Evolutionary conservation across 1,284 basidiomycete species (phyloP), one percentile per base, ranked within the genome.

Genomic region (Leccinum pseudoinsigne): DNA sequence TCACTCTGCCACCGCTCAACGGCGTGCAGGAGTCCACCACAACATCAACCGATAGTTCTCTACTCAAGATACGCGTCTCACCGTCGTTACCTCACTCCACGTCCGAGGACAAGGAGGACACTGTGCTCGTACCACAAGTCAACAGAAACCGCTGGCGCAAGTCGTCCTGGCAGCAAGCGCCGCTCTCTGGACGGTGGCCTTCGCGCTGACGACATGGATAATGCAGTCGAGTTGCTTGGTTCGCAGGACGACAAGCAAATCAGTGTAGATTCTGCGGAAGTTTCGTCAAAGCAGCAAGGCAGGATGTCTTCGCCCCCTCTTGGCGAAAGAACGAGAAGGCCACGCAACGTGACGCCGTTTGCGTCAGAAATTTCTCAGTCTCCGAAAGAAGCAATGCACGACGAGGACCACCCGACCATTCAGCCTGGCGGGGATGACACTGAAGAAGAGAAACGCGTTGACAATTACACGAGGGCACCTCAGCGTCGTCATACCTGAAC

Each of bases 391-490:
- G 38, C 12, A 3, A 26, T 1, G 34, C 1, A 1, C 12, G 26
- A 23, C 10, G 42, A 53, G 26, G 55, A 16, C 36, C 14, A 26
- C 7, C 8, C 55, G 1, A 21, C 16, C 5, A 34, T 55, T 18
- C 23, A 8, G 14, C 3, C 2, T 9, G 6, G 10, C 1, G 47
- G 47, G 8, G 42, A 31, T 8, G 40, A 23, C 38, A 34, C 28
- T 0, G 54, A 60, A 3, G 51, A 55, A 51, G 53, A 59, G 42
- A 38, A 40, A 5, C 11, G 9, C 7, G 1, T 38, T 4, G 71
- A 74, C 51, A 61, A 62, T 16, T 73, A 67, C 34, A 66, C 70
- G 2, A 63, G 47, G 54, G 65, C 58, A 28, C 71, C 66, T n/a
- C 62, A 68, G 42, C 64, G 66, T 18, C 64, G 23, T 57, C 47